Base-by-base conservation (phyloP, 164 flowering plant genomes). In the Taxillus chinensis region DNA sequence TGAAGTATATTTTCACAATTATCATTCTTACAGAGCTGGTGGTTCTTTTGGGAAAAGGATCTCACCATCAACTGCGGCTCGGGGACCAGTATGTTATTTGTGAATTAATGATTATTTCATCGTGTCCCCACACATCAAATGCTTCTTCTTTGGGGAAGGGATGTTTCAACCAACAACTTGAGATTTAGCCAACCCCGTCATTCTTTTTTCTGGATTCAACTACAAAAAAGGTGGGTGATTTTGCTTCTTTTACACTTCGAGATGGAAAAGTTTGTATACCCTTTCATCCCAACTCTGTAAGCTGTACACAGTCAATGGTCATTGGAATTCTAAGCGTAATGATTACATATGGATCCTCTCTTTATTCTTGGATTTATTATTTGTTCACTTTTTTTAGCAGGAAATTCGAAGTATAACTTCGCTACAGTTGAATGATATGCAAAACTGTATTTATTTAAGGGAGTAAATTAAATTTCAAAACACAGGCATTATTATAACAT, bases 301-400 rank as follows among this genome's bases (percentile, higher is more conserved):
- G 50, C 10, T 43, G 41, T 60, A 53, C 55, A 51, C 39, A 59
- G 62, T 56, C 13, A 57, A 8, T 64, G 64, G 49, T 58, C 52
- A 51, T 42, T 67, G 68, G 67, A 73, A 69, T 63, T 45, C 51
- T 57, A 63, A 56, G 68, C 60, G 51, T 41, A 16, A 43, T 70
- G 70, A 55, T 65, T 57, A 16, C 45, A 40, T 45, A 46, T 59
- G 66, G 67, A 59, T 62, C 59, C 40, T 0, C 43, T 55, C 37
- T 38, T 27, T 2, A 27, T 27, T 27, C 27, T 27, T 27, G 27
- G 27, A n/a, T n/a, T n/a, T n/a, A n/a, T n/a, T 27, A 27, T 27
- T 27, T 27, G 27, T 27, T 27, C 27, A 27, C n/a, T n/a, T 27
- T 27, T 27, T 27, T 27, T 27, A 27, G 27, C 27, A 27, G 27